Percentiles rank a stretch among this genome's conserved stretches.
Evolutionary conservation across 495 filamentous ascomycete species (phyloP).

Genomic region (Hypoxylon subgilvum): DNA sequence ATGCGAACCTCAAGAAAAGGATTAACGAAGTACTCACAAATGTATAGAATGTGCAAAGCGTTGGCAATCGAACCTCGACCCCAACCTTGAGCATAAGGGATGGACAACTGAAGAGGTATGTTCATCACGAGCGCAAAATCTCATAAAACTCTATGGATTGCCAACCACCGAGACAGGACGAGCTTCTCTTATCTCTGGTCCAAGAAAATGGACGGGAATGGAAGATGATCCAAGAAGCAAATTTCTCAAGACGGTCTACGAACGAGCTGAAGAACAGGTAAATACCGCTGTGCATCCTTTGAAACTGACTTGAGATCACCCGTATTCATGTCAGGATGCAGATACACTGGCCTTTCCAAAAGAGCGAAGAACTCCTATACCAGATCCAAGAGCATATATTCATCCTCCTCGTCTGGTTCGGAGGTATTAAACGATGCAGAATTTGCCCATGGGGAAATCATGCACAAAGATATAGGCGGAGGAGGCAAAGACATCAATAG

Average conservation of each 20-base stretch:
- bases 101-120: conserved; percentile 49
- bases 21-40: not conserved
- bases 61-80: conserved; percentile 50
- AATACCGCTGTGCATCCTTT: not conserved
- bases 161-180: conserved; percentile 33
- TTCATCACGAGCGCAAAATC: not conserved
- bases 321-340: not conserved
- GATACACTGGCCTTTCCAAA: not conserved
- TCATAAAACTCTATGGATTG: not conserved
- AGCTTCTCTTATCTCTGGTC: conserved; percentile 44
- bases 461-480: too few species aligned
- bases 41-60: conserved; percentile 50
- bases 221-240: conserved; percentile 48
- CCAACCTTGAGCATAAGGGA: conserved; percentile 48
- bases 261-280: conserved; percentile 44
- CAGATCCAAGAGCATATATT: not conserved
- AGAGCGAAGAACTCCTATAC: not conserved
- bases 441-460: not conserved
- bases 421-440: not conserved
- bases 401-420: not conserved
- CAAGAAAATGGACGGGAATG: conserved; percentile 46
- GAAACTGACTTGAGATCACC: not conserved
- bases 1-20: not conserved
- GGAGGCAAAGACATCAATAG: not conserved
- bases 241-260: conserved; percentile 46